A percentile compares a stretch with the other conserved stretches of the same genome.
phyloP scores from a whole-genome alignment of 257 asterid genomes.

The Verbena officinalis region DNA sequence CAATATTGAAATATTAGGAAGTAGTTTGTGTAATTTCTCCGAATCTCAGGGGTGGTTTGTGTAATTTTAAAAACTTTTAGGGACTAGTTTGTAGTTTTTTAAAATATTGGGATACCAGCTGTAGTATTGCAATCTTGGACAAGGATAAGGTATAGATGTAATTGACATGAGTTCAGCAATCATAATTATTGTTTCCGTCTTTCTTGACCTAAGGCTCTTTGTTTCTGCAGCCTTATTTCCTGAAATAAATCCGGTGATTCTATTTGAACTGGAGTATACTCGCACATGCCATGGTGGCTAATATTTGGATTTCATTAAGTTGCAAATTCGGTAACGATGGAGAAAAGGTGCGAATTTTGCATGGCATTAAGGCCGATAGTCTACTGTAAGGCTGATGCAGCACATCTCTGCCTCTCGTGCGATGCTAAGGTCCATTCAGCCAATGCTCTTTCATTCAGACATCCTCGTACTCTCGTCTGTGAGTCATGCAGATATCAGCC shows the following conservation, averaged over 20 bases:
- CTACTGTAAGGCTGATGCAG: constrained; percentile 83
- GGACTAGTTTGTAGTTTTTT: too few relatives aligned
- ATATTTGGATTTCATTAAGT: background rate
- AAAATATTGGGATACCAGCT: too few relatives aligned
- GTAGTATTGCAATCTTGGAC: too few relatives aligned
- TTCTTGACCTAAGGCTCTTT: constrained; percentile 14
- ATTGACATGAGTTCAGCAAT: too few relatives aligned
- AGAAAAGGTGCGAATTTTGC: constrained; percentile 77
- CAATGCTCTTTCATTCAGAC: constrained; percentile 77
- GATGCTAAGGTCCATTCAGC: constrained; percentile 92
- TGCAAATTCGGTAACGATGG: constrained; percentile 33
- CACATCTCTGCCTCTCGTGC: constrained; percentile 84
- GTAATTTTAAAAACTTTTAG: too few relatives aligned
- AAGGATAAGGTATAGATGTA: too few relatives aligned
- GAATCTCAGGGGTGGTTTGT: too few relatives aligned
- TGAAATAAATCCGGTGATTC: background rate
- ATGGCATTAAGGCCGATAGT: constrained; percentile 61
- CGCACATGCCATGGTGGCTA: constrained; percentile 31
- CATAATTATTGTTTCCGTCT: too few relatives aligned
- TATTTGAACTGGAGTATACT: background rate
- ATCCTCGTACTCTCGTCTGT: constrained; percentile 72
- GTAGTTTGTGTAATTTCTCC: too few relatives aligned
- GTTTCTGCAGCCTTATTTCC: background rate
- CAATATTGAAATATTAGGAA: too few relatives aligned
- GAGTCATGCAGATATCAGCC: constrained; percentile 56